Base-by-base conservation (phyloP, 495 filamentous ascomycete species). In the Hyaloscypha variabilis region DNA sequence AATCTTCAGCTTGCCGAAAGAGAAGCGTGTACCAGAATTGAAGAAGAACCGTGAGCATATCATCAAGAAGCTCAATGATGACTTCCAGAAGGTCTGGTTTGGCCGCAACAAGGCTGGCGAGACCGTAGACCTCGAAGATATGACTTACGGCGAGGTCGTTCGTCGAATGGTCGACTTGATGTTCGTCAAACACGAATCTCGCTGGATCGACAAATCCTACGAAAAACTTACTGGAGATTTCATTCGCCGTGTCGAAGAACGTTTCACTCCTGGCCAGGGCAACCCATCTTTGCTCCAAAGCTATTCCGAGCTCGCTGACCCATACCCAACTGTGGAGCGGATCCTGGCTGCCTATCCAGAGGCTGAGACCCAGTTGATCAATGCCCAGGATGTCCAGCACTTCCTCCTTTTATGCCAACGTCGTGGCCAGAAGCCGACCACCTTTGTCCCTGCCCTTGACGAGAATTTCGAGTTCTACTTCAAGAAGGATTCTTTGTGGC, bases 401-500 rank as follows among this genome's bases (percentile, higher is more conserved):
- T 98, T 99, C 81, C 78, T 98, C 60, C 80, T 94, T 6, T 86
- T 99, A n/a, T 97, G 94, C 81, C 88, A 93, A 74, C 89, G 94
- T 6, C 91, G 90, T 39, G 91, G 91, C 21, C 96, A 99, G 81
- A 99, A 99, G 81, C 95, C 95, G 0, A 91, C 95, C 19, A 94
- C 94, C 3, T 99, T 99, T 72, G 93, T 99, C 56, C 95, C 95
- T 14, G 82, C 88, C 4, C 83, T 99, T 30, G 95, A 99, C 75
- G 94, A 96, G 61, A 94, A 91, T 69, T 97, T 99, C 57, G 95
- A 97, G 75, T 96, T 93, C 76, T 99, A 90, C 81, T 98, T 99
- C 88, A 99, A 99, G 88, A 99, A 99, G 79, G 95, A 99, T 77
- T 97, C 94, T n/a, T 86, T 99, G 29, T 99, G 95, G 95, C 95